Evolutionary conservation across 2,329 filamentous ascomycete species (phyloP).

Genomic region (Colletotrichum cordylinicola): DNA sequence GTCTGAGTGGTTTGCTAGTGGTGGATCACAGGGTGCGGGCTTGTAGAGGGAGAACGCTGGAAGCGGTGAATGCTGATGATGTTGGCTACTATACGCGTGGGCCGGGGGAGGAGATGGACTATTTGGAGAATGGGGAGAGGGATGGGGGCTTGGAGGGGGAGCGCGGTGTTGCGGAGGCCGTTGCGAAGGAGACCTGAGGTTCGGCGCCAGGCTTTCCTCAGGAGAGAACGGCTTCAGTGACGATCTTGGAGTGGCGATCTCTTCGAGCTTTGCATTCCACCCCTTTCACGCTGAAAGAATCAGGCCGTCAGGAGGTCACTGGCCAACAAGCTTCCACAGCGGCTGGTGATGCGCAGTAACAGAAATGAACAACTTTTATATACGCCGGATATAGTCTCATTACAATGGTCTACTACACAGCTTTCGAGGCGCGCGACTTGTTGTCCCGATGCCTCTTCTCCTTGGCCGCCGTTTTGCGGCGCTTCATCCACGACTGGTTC

Average conservation of each 20-base stretch:
- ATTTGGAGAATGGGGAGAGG: too few species aligned
- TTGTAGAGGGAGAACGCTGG: background rate
- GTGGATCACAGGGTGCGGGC: background rate
- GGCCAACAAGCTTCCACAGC: background rate
- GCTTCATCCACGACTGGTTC: constrained; percentile 70
- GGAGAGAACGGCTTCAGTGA: too few species aligned
- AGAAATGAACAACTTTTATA: background rate
- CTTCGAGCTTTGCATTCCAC: too few species aligned
- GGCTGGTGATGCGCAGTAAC: background rate
- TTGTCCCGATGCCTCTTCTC: constrained; percentile 72
- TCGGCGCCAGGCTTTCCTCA: too few species aligned
- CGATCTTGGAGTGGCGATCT: too few species aligned
- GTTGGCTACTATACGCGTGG: too few species aligned
- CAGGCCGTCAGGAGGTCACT: background rate
- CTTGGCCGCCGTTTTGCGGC: constrained; percentile 67
- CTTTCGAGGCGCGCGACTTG: constrained; percentile 54
- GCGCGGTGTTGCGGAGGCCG: too few species aligned
- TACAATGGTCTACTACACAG: constrained; percentile 30
- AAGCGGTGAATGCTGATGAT: background rate
- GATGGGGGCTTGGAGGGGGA: too few species aligned
- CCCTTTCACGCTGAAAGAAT: too few species aligned
- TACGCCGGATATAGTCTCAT: background rate
- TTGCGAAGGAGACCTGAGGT: too few species aligned
- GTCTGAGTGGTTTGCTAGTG: background rate
- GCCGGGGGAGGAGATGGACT: too few species aligned